These are phyloP conservation scores for Artomyces pyxidatus DNA, from an alignment of 768 basidiomycete species.

Conservation along the genomic window DNA sequence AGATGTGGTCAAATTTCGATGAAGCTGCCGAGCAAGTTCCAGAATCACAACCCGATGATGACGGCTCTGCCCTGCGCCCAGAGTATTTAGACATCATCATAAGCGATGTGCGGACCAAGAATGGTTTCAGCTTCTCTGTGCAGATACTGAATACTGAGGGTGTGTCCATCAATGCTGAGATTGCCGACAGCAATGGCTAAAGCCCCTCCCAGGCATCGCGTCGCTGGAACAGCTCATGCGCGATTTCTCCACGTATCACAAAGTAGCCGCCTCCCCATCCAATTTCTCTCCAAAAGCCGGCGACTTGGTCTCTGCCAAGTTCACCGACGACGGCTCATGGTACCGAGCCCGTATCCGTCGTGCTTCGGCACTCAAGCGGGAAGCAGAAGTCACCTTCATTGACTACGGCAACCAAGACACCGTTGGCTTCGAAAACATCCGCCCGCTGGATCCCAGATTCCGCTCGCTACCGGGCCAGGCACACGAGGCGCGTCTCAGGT, in stretches of 20 bases:
- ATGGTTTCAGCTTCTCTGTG: conserved; percentile 82
- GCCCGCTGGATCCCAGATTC: conserved; percentile 88
- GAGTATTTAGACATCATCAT: conserved; percentile 93
- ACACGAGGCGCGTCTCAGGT: conserved; percentile 89
- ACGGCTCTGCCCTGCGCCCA: conserved; percentile 51
- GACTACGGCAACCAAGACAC: conserved; percentile 94
- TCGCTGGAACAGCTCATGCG: conserved; percentile 90
- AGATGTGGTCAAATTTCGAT: conserved; percentile 88
- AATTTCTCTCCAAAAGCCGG: conserved; percentile 76
- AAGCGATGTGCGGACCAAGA: conserved; percentile 70
- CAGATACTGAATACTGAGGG: conserved; percentile 91
- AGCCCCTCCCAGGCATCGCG: conserved; percentile 58
- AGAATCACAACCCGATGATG: conserved; percentile 37
- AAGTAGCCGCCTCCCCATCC: conserved; percentile 49
- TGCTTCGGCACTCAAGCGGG: conserved; percentile 81
- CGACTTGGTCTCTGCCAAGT: conserved; percentile 90
- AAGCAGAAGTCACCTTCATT: conserved; percentile 93
- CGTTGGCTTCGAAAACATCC: conserved; percentile 71
- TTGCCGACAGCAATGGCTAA: not conserved
- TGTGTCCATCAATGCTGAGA: conserved; percentile 22
- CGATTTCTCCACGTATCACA: conserved; percentile 86
- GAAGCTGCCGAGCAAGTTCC: conserved; percentile 56
- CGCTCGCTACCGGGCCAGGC: conserved; percentile 87
- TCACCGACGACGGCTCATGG: conserved; percentile 91
- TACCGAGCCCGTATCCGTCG: conserved; percentile 91